Base-by-base conservation (phyloP, 176 grass and related monocot species). In the Paspalum notatum region DNA sequence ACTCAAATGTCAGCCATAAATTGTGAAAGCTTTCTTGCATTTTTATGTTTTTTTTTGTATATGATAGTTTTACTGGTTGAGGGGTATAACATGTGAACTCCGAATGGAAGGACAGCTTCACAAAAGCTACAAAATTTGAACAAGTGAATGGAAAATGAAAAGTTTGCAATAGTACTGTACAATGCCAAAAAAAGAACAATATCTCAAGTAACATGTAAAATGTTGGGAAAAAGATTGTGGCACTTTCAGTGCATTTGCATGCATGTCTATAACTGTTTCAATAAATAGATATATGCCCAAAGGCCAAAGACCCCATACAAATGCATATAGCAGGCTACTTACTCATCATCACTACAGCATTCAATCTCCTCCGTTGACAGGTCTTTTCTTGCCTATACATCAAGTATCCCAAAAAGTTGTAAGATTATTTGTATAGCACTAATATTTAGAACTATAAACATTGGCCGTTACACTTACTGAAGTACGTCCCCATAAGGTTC, bases 311-410 rank as follows among this genome's bases (percentile, higher is more conserved):
- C 50, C 1, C 12, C 77, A 25, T 70, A 54, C 9, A n/a, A 74
- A 37, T 8, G 18, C 71, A 66, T 55, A 74, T 58, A 82, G 52
- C 32, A 57, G 50, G 65, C 14, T 25, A 93, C 96, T 87, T 91
- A 99, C 96, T 95, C 92, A 71, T 99, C 93, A 87, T 93, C 84
- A 61, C 90, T 91, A 79, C 85, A 88, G 71, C 53, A 70, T 32
- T 95, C 96, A 80, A 82, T 84, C 68, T 91, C 91, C 78, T 95
- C 90, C 49, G 84, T 92, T 43, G 95, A 89, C 62, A 93, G 86
- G 68, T 99, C 91, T 84, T 99, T 99, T 83, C 88, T 99, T 89
- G 90, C 90, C 96, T 99, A 84, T 27, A 89, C 81, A 83, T 69
- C 50, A 55, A 73, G 41, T 61, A 32, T 71, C 82, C 68, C 18